Evolutionary conservation across 768 basidiomycete species (phyloP).

Genomic region (Symmetrospora coprosmae): DNA sequence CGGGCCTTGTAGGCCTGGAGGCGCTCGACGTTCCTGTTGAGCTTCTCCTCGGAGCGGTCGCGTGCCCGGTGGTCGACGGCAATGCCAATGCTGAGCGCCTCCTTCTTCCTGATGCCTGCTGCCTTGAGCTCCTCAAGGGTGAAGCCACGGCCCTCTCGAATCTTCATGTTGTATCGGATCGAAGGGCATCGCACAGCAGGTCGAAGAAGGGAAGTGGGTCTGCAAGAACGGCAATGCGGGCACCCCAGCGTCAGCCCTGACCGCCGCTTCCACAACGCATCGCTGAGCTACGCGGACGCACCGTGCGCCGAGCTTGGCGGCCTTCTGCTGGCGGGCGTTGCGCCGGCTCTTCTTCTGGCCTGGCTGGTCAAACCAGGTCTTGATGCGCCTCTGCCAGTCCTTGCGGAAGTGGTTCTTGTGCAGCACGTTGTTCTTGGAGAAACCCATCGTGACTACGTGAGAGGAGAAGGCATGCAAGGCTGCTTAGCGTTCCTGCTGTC

Average conservation of each 20-base stretch:
- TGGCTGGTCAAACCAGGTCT: slow-evolving; percentile 98
- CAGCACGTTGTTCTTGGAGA: slow-evolving; percentile 42
- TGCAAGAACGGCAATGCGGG: neutral
- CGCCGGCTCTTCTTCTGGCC: slow-evolving; percentile 93
- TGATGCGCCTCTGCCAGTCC: slow-evolving; percentile 91
- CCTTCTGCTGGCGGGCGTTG: slow-evolving; percentile 78
- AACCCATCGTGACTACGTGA: neutral
- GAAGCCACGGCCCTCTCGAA: slow-evolving; percentile 94
- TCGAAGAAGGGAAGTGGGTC: slow-evolving; percentile 55
- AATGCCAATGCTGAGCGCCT: slow-evolving; percentile 81
- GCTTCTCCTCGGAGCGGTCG: slow-evolving; percentile 92
- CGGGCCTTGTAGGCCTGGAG: slow-evolving; percentile 82
- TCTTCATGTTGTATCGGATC: slow-evolving; percentile 92
- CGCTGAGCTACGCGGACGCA: slow-evolving; percentile 44
- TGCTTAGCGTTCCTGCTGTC: too few species aligned
- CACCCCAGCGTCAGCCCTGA: neutral
- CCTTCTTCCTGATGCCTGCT: slow-evolving; percentile 84
- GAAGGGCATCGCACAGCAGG: slow-evolving; percentile 94
- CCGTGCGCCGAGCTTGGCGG: slow-evolving; percentile 76
- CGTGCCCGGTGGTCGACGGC: slow-evolving; percentile 94
- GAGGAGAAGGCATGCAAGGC: too few species aligned
- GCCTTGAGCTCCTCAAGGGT: slow-evolving; percentile 86
- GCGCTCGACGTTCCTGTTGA: slow-evolving; percentile 83
- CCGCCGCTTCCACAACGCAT: neutral
- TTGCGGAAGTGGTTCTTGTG: slow-evolving; percentile 87